These are phyloP conservation scores for Symbiodinium pilosum DNA, from an alignment of 73 alveolate genomes.

Conservation along the genomic window DNA sequence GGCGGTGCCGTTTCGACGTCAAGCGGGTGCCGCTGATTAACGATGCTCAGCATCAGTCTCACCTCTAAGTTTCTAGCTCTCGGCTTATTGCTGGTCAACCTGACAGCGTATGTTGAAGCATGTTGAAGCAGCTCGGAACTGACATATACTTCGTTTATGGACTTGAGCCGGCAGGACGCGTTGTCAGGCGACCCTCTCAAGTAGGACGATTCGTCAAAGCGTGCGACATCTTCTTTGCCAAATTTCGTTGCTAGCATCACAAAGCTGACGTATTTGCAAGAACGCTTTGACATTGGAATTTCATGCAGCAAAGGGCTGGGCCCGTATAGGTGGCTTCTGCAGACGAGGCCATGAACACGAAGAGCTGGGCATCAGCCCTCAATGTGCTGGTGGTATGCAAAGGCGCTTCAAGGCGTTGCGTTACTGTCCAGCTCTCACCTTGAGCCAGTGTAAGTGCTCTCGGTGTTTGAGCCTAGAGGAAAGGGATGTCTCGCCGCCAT, in stretches of 20 bases:
- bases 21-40: neutral
- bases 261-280: no score
- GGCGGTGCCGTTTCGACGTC: neutral
- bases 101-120: neutral
- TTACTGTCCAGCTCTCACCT: slow-evolving; percentile 21
- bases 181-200: neutral
- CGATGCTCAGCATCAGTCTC: neutral
- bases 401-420: slow-evolving; percentile 9
- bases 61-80: slow-evolving; percentile 5
- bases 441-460: neutral
- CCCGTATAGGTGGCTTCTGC: neutral
- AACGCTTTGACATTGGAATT: neutral
- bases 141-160: neutral
- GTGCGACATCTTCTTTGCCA: no score
- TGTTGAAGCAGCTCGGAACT: neutral
- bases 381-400: neutral
- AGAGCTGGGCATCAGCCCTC: neutral
- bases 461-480: neutral
- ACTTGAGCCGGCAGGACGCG: neutral
- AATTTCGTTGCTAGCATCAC: no score
- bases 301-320: neutral
- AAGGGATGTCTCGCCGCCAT: no score
- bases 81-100: neutral
- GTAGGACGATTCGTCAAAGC: neutral
- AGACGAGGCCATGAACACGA: no score